Evolutionary conservation across 306 rosid genomes (phyloP).

Genomic region (Cicer bijugum): DNA sequence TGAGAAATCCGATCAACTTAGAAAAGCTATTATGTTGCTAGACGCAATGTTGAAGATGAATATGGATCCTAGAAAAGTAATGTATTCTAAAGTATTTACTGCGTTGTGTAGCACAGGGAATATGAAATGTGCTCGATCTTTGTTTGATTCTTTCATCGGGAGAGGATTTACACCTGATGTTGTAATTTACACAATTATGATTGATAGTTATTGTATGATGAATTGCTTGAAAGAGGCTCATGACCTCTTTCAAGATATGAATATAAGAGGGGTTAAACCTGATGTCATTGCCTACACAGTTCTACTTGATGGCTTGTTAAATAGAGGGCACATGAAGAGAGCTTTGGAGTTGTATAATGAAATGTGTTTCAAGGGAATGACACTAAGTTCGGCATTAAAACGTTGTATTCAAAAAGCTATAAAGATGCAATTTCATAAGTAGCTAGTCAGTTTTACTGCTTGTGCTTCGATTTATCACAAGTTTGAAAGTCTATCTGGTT

Average conservation of each 20-base stretch:
- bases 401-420: conserved; percentile 63
- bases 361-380: conserved; percentile 64
- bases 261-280: conserved; percentile 67
- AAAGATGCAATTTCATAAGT: conserved; percentile 50
- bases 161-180: conserved; percentile 64
- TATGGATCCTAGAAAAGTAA: conserved; percentile 55
- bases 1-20: conserved; percentile 56
- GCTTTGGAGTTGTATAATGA: conserved; percentile 54
- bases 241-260: conserved; percentile 73
- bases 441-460: conserved; percentile 35
- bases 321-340: conserved; percentile 51
- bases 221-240: conserved; percentile 63
- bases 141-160: conserved; percentile 55
- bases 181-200: conserved; percentile 75
- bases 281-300: conserved; percentile 75
- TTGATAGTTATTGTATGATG: conserved; percentile 65
- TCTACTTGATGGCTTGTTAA: conserved; percentile 63
- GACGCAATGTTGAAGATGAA: conserved; percentile 54
- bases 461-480: conserved; percentile 32
- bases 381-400: conserved; percentile 53
- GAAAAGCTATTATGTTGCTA: conserved; percentile 52
- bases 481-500: conserved; percentile 22
- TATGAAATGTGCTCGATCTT: conserved; percentile 53
- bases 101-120: conserved; percentile 63
- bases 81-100: conserved; percentile 64